Base-by-base conservation (phyloP, 768 basidiomycete genomes). In the Trametes elegans region DNA sequence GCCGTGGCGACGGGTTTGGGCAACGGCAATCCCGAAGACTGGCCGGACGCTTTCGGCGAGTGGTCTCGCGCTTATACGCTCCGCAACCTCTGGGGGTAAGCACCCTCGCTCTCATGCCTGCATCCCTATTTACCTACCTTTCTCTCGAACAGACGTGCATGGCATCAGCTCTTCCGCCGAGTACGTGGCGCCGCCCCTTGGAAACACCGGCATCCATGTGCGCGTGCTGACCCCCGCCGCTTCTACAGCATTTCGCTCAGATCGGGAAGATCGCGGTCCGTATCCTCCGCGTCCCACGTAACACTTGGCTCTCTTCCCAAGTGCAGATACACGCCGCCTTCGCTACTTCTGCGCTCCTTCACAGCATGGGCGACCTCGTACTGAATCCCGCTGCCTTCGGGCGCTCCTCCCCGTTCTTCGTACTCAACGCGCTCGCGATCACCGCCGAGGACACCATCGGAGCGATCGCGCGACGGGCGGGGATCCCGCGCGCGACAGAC, bases 11-110 rank as follows among this genome's bases (percentile, higher is more conserved):
- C 50, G 7, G 54, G 51, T 3, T 27, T 53, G 5, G 36, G 39
- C 6, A 31, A 32, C n/a, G 29, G 46, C 13, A 18, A 31, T 3
- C 56, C 63, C 2, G 35, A 38, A 18, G 45, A 55, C 21, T 64
- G 63, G 63, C 59, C 63, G 9, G 61, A 60, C 29, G 21, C 47
- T 26, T 61, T 60, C 23, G 63, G 63, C 1, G 7, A 18, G 14
- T 62, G 59, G 59, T 43, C 46, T 3, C 59, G 62, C 24, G 55
- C 63, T 10, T 64, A 60, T 32, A 64, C 63, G 1, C 39, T 64
- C 7, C 55, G 63, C n/a, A 53, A 57, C 24, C 53, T 60, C 27
- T 64, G 63, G 61, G 55, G 61, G 63, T 60, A 34, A 46, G 63
- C 46, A 1, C 10, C 10, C 19, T 14, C 34, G 16, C 1, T 23